Evolutionary conservation across 176 grass and related monocot species (phyloP).

Genomic region (Stipa capillata): DNA sequence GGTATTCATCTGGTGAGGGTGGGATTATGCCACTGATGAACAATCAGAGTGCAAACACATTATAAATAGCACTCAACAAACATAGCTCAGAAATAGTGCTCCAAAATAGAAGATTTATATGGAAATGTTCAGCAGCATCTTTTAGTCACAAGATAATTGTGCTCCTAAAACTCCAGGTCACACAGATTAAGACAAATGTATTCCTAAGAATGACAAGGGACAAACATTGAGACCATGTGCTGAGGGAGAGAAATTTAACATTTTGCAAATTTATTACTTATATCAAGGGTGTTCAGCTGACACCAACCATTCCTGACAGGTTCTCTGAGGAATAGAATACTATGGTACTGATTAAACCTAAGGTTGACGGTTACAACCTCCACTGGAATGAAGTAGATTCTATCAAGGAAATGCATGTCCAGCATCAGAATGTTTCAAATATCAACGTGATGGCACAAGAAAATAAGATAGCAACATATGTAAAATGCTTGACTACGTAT

Average conservation of each 20-base stretch:
- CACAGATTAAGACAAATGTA: not conserved
- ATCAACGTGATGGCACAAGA: not conserved
- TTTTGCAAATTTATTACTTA: not conserved
- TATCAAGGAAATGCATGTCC: not conserved
- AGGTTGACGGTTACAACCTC: not conserved
- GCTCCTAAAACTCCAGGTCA: not conserved
- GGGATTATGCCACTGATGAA: slow-evolving; percentile 47
- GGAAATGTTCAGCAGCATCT: not conserved
- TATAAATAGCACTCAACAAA: not conserved
- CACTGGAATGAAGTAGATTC: not conserved
- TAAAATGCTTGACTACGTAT: not conserved
- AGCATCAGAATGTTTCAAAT: not conserved
- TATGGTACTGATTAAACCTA: not conserved
- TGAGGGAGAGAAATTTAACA: not conserved
- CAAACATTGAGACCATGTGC: not conserved
- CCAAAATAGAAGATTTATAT: not conserved
- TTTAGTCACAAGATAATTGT: not conserved
- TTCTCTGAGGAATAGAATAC: not conserved
- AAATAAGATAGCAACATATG: not conserved
- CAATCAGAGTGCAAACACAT: not conserved
- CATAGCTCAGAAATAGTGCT: not conserved
- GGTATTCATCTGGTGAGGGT: slow-evolving; percentile 29
- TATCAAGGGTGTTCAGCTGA: not conserved
- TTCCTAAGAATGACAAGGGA: not conserved
- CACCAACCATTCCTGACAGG: not conserved